These are phyloP conservation scores for Houttuynia cordata DNA, from an alignment of 164 flowering plant genomes.

Conservation along the genomic window DNA sequence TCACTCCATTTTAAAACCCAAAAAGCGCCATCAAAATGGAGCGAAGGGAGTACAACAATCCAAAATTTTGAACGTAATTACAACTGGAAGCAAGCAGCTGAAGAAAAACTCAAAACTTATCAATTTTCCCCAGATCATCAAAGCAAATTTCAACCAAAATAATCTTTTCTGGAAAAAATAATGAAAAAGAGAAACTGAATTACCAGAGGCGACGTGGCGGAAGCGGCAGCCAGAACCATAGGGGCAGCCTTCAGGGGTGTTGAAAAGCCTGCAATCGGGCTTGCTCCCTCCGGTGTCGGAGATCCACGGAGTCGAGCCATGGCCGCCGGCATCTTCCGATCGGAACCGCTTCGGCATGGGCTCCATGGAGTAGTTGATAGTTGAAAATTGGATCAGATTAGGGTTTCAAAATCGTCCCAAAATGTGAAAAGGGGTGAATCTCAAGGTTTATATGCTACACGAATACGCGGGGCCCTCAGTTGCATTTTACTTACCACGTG, in stretches of 20 bases:
- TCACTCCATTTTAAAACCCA: too few species aligned
- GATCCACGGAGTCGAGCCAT: constrained; percentile 3
- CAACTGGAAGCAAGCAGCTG: too few species aligned
- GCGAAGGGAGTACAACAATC: not conserved
- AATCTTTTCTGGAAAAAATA: not conserved
- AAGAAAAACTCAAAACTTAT: not conserved
- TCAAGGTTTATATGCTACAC: too few species aligned
- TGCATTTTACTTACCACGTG: too few species aligned
- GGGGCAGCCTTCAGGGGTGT: constrained; percentile 14
- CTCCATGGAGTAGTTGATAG: constrained; percentile 4
- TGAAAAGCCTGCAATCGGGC: constrained; percentile 15
- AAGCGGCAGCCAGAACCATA: constrained; percentile 12
- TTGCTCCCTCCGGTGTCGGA: constrained; percentile 8
- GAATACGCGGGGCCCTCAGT: too few species aligned
- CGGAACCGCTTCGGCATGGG: constrained; percentile 10
- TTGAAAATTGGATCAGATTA: too few species aligned
- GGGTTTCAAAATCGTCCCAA: too few species aligned
- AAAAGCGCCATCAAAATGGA: not conserved
- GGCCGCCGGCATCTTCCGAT: constrained; percentile 5
- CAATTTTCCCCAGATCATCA: not conserved
- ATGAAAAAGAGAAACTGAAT: not conserved
- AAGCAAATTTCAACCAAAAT: not conserved
- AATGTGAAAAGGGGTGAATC: too few species aligned
- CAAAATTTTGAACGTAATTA: not conserved
- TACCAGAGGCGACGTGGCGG: constrained; percentile 14